Evolutionary conservation across 164 flowering plant genomes (phyloP).

Genomic region (Cinnamomum micranthum): DNA sequence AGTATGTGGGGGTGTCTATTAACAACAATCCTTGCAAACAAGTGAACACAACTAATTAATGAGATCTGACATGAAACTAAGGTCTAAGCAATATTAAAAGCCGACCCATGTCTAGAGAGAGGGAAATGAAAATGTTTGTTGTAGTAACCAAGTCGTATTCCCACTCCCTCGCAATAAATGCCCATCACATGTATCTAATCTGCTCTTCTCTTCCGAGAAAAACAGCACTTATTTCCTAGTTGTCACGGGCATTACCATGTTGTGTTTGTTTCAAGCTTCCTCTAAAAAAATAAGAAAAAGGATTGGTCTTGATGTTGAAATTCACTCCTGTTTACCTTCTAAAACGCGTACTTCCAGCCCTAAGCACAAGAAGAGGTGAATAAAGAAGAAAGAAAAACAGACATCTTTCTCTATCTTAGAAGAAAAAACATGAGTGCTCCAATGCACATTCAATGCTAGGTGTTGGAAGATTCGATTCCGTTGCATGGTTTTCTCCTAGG

Average conservation of each 20-base stretch:
- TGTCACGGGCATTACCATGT: background rate
- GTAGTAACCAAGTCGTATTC: constrained; percentile 5
- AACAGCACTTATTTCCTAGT: constrained; percentile 12
- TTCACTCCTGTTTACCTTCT: background rate
- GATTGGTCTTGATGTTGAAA: no score
- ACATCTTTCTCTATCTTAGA: constrained; percentile 12
- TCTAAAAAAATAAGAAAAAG: background rate
- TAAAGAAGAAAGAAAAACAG: constrained; percentile 9
- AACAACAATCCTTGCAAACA: background rate
- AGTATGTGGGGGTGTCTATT: background rate
- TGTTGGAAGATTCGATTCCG: constrained; percentile 8
- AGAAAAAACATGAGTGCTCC: constrained; percentile 8
- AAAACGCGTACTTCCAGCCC: constrained; percentile 9
- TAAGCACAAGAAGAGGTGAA: constrained; percentile 3
- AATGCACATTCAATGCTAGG: constrained; percentile 12
- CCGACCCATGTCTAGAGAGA: constrained; percentile 2
- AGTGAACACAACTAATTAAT: background rate
- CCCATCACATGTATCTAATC: constrained; percentile 10
- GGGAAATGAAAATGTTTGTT: constrained; percentile 7
- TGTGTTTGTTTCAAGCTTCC: background rate
- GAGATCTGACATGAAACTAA: constrained; percentile 10
- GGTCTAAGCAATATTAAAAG: constrained; percentile 9
- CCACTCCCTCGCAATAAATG: constrained; percentile 11
- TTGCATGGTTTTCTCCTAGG: constrained; percentile 6
- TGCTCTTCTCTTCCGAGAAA: constrained; percentile 10